These are phyloP conservation scores for Penicillium silybi DNA, from an alignment of 495 filamentous ascomycete species.

Conservation along the genomic window DNA sequence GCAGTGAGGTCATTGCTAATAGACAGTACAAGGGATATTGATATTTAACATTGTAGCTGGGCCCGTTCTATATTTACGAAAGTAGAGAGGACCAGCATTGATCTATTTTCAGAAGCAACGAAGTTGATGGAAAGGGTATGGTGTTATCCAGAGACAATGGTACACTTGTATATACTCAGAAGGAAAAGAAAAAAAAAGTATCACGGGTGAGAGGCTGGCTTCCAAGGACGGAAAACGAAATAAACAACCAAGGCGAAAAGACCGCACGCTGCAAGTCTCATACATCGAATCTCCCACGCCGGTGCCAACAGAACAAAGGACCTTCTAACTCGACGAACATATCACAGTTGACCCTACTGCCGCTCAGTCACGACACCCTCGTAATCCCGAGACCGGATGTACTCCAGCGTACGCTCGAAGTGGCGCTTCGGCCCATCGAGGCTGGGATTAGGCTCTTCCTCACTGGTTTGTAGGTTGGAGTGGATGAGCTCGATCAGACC, in stretches of 20 bases:
- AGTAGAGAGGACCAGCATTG: conserved; percentile 1
- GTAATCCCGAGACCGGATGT: conserved; percentile 85
- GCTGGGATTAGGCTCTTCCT: conserved; percentile 61
- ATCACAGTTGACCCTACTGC: conserved; percentile 30
- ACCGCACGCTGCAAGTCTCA: neutral
- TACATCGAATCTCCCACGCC: neutral
- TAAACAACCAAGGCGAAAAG: conserved; percentile 7
- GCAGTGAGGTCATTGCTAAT: neutral
- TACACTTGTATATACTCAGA: conserved; percentile 36
- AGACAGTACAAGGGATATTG: neutral
- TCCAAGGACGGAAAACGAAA: conserved; percentile 13
- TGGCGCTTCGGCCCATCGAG: conserved; percentile 86
- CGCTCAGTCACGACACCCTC: conserved; percentile 82
- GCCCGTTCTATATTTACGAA: neutral
- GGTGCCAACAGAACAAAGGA: neutral
- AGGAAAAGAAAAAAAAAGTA: conserved; percentile 15
- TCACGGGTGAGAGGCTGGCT: conserved; percentile 13
- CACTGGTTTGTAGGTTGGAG: conserved; percentile 83
- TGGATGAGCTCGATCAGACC: conserved; percentile 98
- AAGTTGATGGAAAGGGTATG: conserved; percentile 21
- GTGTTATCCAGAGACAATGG: conserved; percentile 25
- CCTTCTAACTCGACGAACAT: neutral
- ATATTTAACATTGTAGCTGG: neutral
- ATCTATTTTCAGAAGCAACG: neutral
- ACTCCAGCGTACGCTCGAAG: conserved; percentile 90